Conservation (phyloP, 441 rosid genomes). For the Pelargonium myrrhifolium region DNA sequence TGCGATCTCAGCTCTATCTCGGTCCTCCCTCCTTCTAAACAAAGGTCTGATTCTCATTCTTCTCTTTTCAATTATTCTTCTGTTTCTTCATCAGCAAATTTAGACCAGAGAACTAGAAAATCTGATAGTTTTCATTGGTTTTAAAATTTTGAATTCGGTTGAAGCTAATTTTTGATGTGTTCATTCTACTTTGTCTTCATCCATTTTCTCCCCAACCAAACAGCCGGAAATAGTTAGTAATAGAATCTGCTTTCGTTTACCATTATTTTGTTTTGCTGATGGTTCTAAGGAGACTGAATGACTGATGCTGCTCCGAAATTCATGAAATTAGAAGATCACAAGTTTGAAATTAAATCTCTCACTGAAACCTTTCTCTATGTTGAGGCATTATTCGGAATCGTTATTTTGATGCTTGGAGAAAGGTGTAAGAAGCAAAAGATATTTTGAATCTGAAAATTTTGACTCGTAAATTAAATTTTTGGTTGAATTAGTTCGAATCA, state of each 20-base stretch:
- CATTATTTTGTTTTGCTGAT: background rate
- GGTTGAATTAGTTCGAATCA: background rate
- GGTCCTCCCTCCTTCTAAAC: constrained; percentile 63
- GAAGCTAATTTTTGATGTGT: no score
- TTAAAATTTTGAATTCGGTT: no score
- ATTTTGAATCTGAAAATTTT: background rate
- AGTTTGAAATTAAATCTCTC: background rate
- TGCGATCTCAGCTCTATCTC: constrained; percentile 82
- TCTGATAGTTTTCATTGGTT: background rate
- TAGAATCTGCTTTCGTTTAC: background rate
- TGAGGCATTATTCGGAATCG: background rate
- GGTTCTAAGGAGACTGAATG: no score
- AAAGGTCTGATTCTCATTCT: constrained; percentile 40
- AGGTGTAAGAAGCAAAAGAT: background rate
- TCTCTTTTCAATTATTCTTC: background rate
- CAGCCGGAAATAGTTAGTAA: background rate
- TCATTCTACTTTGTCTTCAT: background rate
- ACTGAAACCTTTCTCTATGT: background rate
- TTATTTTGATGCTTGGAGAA: constrained; percentile 1
- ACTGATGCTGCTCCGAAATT: background rate
- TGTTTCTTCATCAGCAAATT: constrained; percentile 14
- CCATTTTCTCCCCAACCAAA: background rate
- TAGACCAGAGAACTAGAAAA: background rate
- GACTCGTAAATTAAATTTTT: background rate
- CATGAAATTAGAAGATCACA: background rate